Percentiles rank a stretch among this genome's conserved stretches.
Evolutionary conservation across 2,329 filamentous ascomycete genomes (phyloP).

Genomic region (Diaporthe batatas): DNA sequence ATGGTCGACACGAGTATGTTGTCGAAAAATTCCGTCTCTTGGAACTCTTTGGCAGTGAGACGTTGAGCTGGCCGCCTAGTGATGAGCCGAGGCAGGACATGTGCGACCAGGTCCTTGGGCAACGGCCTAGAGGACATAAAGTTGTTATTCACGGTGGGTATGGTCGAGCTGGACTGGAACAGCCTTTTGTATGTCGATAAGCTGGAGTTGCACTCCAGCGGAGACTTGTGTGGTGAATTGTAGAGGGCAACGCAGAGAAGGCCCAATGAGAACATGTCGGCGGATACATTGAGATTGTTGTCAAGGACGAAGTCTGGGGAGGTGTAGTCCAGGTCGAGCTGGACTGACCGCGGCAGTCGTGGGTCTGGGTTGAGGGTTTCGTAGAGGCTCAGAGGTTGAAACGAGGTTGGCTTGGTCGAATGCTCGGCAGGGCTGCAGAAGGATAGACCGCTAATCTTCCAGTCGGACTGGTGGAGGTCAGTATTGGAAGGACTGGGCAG

Average conservation of each 20-base stretch:
- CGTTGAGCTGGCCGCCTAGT: conserved; percentile 89
- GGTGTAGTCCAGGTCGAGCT: conserved; percentile 92
- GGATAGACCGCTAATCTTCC: conserved; percentile 96
- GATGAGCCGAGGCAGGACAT: conserved; percentile 87
- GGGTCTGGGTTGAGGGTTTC: conserved; percentile 90
- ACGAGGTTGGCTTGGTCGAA: conserved; percentile 79
- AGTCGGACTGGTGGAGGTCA: conserved; percentile 78
- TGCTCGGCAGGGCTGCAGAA: conserved; percentile 87
- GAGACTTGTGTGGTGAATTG: conserved; percentile 92
- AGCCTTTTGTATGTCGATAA: conserved; percentile 86
- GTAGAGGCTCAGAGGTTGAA: conserved; percentile 83
- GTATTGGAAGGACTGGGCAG: neutral
- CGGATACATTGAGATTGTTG: conserved; percentile 83
- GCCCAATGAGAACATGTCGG: conserved; percentile 95
- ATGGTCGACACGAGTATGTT: conserved; percentile 97
- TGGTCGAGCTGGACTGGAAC: conserved; percentile 81
- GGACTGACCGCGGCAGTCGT: conserved; percentile 83
- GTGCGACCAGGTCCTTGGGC: conserved; percentile 80
- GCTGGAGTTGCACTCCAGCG: conserved; percentile 85
- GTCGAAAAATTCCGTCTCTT: conserved; percentile 96
- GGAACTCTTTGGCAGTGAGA: conserved; percentile 90
- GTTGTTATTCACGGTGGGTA: conserved; percentile 85
- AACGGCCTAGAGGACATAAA: conserved; percentile 85
- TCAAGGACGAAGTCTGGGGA: conserved; percentile 96
- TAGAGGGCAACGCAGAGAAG: conserved; percentile 91